A percentile compares a stretch with the other conserved stretches of the same genome.
These are phyloP conservation scores for Lactarius pseudohatsudake DNA, from an alignment of 768 basidiomycete species.

Conservation along the genomic window DNA sequence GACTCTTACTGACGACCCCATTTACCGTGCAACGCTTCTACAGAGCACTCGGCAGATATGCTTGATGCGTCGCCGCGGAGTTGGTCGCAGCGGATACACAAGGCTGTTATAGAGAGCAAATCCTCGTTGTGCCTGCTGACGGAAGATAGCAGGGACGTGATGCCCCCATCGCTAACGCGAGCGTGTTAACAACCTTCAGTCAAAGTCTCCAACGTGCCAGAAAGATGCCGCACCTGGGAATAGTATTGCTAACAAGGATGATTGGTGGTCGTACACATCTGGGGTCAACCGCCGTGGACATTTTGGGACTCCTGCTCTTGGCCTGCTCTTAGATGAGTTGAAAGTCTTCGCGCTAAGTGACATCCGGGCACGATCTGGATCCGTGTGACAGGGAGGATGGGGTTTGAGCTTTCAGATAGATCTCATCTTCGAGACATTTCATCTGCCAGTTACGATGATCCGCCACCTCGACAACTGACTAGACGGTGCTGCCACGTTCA, in stretches of 20 bases:
- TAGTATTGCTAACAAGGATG: background rate
- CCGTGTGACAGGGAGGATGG: background rate
- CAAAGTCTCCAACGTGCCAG: background rate
- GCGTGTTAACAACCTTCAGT: background rate
- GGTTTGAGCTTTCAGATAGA: background rate
- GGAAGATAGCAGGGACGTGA: conserved; percentile 21
- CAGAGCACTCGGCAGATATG: background rate
- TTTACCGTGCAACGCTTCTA: background rate
- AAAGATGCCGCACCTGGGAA: background rate
- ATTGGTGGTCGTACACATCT: background rate
- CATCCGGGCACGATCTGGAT: background rate
- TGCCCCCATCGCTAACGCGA: conserved; percentile 25
- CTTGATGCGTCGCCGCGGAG: background rate
- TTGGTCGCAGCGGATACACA: too few relatives aligned
- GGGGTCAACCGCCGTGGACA: background rate
- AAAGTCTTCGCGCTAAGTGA: background rate
- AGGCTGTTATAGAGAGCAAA: background rate
- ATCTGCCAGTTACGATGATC: background rate
- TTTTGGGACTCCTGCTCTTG: background rate
- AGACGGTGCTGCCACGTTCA: background rate
- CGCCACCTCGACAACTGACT: background rate
- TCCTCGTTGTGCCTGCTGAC: conserved; percentile 18
- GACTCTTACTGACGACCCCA: background rate
- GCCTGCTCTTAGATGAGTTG: background rate
- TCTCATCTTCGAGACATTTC: background rate